phyloP scores from a whole-genome alignment of 164 flowering plant genomes.

The Berberis vulgaris region DNA sequence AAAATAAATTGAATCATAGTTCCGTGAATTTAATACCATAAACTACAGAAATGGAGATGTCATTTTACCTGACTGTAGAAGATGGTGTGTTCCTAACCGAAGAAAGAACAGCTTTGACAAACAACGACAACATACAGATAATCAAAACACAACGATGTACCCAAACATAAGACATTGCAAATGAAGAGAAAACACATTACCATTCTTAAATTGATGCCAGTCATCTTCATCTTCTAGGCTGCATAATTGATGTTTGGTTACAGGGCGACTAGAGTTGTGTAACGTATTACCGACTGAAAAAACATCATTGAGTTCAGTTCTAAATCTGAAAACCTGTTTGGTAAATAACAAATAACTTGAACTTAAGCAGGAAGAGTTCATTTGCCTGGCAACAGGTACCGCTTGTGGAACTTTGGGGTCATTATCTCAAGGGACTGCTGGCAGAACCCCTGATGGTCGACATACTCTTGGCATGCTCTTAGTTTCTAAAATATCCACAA shows the following conservation, averaged over 20 bases:
- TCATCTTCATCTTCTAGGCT: slow-evolving; percentile 37
- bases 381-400: neutral
- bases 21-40: neutral
- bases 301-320: neutral
- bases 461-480: no score
- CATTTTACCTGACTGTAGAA: slow-evolving; percentile 13
- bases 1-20: neutral
- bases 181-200: slow-evolving; percentile 17
- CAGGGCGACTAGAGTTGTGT: slow-evolving; percentile 29
- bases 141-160: neutral
- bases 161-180: neutral
- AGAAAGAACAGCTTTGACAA: slow-evolving; percentile 48
- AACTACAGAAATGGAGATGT: neutral
- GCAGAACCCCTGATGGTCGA: no score
- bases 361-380: neutral
- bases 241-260: slow-evolving; percentile 38
- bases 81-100: slow-evolving; percentile 50
- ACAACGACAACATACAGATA: neutral
- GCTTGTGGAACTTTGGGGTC: no score
- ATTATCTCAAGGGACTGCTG: no score
- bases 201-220: slow-evolving; percentile 43
- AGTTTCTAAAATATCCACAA: no score
- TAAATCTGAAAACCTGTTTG: neutral
- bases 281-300: slow-evolving; percentile 61
- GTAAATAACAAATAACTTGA: neutral